These are phyloP conservation scores for Heterobasidion parviporum DNA, from an alignment of 1,284 basidiomycete species.

Conservation along the genomic window DNA sequence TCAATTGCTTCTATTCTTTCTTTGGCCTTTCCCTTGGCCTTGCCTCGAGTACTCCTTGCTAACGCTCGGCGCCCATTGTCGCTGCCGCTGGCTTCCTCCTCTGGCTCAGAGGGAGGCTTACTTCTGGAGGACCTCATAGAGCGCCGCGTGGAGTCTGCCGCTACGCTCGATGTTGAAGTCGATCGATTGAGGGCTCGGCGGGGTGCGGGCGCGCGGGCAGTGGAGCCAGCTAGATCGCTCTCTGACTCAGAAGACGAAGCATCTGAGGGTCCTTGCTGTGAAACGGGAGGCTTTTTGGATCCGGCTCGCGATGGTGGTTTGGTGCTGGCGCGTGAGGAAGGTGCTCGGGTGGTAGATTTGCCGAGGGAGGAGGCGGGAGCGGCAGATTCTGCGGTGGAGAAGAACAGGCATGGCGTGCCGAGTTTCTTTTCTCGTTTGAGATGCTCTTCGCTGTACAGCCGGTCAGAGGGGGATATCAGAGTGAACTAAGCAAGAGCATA, in stretches of 20 bases:
- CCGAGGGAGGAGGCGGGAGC: conserved; percentile 2
- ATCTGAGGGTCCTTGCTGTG: conserved; percentile 1
- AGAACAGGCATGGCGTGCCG: conserved; percentile 42
- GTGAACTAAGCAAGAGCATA: conserved; percentile 26
- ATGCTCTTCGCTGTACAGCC: conserved; percentile 52
- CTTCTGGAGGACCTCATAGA: conserved; percentile 11
- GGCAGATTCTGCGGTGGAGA: conserved; percentile 20
- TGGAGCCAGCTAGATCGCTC: conserved; percentile 14
- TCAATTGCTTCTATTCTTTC: conserved; percentile 22
- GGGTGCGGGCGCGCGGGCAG: conserved; percentile 2
- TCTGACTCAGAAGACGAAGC: conserved; percentile 12
- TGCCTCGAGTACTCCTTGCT: conserved; percentile 17
- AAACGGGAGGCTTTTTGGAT: conserved; percentile 9
- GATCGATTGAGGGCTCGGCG: neutral
- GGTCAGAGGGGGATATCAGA: neutral
- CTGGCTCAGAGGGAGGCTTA: conserved; percentile 5
- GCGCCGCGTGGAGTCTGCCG: conserved; percentile 10
- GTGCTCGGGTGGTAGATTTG: conserved; percentile 11
- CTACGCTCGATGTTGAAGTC: conserved; percentile 12
- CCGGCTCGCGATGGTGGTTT: conserved; percentile 14
- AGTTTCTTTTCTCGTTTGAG: conserved; percentile 44
- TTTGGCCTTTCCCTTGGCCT: conserved; percentile 18
- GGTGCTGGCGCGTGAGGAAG: conserved; percentile 9
- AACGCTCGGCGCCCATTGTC: conserved; percentile 2
- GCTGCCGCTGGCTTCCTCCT: conserved; percentile 8